Conservation (phyloP, 1,139 yeast species). For the Ogataea hybrid region DNA sequence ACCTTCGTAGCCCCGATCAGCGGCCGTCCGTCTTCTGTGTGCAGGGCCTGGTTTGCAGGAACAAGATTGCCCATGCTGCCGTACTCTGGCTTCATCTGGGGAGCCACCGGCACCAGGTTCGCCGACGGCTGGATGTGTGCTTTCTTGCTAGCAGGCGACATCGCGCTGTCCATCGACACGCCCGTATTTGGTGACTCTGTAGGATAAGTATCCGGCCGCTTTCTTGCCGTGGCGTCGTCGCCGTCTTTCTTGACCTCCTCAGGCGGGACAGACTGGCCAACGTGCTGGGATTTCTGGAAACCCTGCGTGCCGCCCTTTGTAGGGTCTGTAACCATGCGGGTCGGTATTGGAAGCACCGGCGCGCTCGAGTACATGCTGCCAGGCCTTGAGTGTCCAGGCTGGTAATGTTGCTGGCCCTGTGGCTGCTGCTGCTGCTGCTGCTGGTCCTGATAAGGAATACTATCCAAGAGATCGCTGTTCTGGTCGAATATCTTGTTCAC, state of each 20-base stretch:
- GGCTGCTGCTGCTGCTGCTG: slow-evolving; percentile 18
- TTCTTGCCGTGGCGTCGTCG: slow-evolving; percentile 15
- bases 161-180: background rate
- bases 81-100: slow-evolving; percentile 20
- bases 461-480: slow-evolving; percentile 25
- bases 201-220: slow-evolving; percentile 9
- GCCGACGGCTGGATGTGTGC: slow-evolving; percentile 1
- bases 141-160: slow-evolving; percentile 2
- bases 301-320: slow-evolving; percentile 7
- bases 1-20: slow-evolving; percentile 82
- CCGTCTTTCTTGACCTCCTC: slow-evolving; percentile 1
- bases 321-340: slow-evolving; percentile 18
- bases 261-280: slow-evolving; percentile 7
- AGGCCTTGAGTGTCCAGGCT: slow-evolving; percentile 19
- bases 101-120: slow-evolving; percentile 7
- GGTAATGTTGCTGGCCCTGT: slow-evolving; percentile 13
- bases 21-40: slow-evolving; percentile 61
- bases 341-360: slow-evolving; percentile 20
- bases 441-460: slow-evolving; percentile 21
- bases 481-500: slow-evolving; percentile 25
- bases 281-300: slow-evolving; percentile 14
- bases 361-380: slow-evolving; percentile 15
- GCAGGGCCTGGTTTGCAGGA: slow-evolving; percentile 46
- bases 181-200: slow-evolving; percentile 5
- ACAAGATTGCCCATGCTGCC: slow-evolving; percentile 31